Evolutionary conservation across 1,139 yeast species (phyloP), one percentile per base, ranked within the genome.

Genomic region (Kurtzmaniella quercitrusa): DNA sequence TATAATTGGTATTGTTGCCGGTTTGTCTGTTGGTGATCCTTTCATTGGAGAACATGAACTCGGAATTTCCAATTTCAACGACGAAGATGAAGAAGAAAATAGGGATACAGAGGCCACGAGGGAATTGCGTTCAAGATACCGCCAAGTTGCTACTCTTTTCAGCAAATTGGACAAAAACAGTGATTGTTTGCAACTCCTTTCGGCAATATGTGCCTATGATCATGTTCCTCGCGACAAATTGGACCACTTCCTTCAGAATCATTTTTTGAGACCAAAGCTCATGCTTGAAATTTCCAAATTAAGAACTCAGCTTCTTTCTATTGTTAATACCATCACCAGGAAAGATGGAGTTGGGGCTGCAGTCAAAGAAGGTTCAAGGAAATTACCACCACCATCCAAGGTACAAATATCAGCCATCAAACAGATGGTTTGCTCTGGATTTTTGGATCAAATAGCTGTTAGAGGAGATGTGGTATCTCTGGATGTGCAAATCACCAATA

Each of bases 391-490:
- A 8, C 98, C 98, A 0, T 63, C 74, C 8, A 74, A 78, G 39
- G 60, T 65, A 14, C 98, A 94, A 65, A 59, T 88, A 9, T 76
- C 80, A 42, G 85, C 95, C 1, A 66, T 94, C 50, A 91, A 89
- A 56, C 98, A 94, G 61, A 91, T 94, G 82, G 71, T 93, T 8
- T 80, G 96, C 2, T 84, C 97, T 0, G 98, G 98, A 0, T 94
- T 88, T 54, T 73, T 93, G 39, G 98, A 94, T 59, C 96, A 88
- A 56, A 77, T 93, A 16, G 95, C 96, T 1, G 77, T 88, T 12
- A 72, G 98, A 48, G 93, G 88, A 0, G 97, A 89, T 56, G 52
- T 82, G 26, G 66, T 83, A 9, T 81, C 87, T n/a, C 66, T 81
- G 0, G 95, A 85, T 34, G 71, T 79, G 11, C 69, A 64, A 36